Evolutionary conservation across 2,329 filamentous ascomycete genomes (phyloP).

Genomic region (Epichloe baconii): DNA sequence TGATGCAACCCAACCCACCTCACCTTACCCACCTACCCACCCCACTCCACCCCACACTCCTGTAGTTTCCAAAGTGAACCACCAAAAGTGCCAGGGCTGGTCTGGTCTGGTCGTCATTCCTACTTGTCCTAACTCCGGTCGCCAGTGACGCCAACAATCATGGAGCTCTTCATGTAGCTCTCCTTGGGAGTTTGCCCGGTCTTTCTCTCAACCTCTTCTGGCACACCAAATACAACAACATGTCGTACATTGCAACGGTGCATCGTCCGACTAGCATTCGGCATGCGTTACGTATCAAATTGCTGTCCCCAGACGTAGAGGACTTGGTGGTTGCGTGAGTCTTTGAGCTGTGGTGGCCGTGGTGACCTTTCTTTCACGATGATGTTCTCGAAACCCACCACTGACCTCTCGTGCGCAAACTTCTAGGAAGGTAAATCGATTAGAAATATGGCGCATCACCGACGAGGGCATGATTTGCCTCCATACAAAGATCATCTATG

Average conservation of each 20-base stretch:
- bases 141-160: slow-evolving; percentile 3
- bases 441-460: slow-evolving; percentile 68
- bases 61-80: neutral
- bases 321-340: slow-evolving; percentile 79
- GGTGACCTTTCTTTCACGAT: neutral
- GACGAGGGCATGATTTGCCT: slow-evolving; percentile 52
- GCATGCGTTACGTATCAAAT: slow-evolving; percentile 70
- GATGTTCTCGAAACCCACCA: neutral
- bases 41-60: neutral
- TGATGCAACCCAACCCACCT: no score
- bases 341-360: neutral
- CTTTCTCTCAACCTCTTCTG: neutral
- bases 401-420: slow-evolving; percentile 1
- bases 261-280: slow-evolving; percentile 85
- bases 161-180: slow-evolving; percentile 17
- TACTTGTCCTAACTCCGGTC: slow-evolving; percentile 1
- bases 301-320: slow-evolving; percentile 62
- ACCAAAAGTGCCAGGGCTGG: no score
- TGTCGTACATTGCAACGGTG: slow-evolving; percentile 93
- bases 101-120: neutral
- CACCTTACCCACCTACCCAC: no score
- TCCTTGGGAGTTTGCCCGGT: slow-evolving; percentile 9
- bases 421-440: slow-evolving; percentile 63
- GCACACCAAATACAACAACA: slow-evolving; percentile 24
- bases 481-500: slow-evolving; percentile 63